phyloP scores from a whole-genome alignment of 441 rosid genomes.

The Croton setiger region DNA sequence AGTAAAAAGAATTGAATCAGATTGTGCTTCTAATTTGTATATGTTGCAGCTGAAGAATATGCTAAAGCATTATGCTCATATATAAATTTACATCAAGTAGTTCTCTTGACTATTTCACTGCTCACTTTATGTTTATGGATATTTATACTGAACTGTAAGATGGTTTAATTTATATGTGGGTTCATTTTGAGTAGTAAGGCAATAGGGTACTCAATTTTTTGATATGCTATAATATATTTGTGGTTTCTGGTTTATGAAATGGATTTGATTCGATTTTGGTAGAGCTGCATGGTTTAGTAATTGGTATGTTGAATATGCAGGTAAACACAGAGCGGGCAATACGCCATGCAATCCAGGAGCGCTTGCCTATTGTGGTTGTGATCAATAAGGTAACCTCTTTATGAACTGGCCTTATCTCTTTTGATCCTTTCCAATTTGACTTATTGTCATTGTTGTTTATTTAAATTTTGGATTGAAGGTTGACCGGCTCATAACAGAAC shows the following conservation, averaged over 20 bases:
- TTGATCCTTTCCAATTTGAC: constrained; percentile 1
- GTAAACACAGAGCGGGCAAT: constrained; percentile 97
- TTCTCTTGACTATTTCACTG: neutral
- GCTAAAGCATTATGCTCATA: neutral
- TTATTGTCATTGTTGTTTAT: constrained; percentile 9
- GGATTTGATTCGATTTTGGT: constrained; percentile 4
- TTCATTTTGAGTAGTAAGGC: neutral
- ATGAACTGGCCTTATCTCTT: neutral
- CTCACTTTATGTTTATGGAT: neutral
- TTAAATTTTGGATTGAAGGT: constrained; percentile 44
- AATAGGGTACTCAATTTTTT: neutral
- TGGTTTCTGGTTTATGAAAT: neutral
- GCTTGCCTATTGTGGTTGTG: constrained; percentile 88
- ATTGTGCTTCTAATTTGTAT: neutral
- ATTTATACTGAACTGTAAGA: neutral
- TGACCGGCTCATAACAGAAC: constrained; percentile 92
- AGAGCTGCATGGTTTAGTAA: constrained; percentile 10
- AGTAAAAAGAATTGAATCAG: constrained; percentile 1
- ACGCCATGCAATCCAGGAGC: constrained; percentile 93
- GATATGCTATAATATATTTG: neutral
- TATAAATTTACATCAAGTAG: neutral
- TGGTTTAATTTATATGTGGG: constrained; percentile 10
- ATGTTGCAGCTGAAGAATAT: neutral
- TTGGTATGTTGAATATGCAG: constrained; percentile 33
- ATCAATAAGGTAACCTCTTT: constrained; percentile 67